Percentiles rank a stretch among this genome's conserved stretches.
Evolutionary conservation across 805 yeast genomes (phyloP).

Genomic region (Barnettozyma sp.): DNA sequence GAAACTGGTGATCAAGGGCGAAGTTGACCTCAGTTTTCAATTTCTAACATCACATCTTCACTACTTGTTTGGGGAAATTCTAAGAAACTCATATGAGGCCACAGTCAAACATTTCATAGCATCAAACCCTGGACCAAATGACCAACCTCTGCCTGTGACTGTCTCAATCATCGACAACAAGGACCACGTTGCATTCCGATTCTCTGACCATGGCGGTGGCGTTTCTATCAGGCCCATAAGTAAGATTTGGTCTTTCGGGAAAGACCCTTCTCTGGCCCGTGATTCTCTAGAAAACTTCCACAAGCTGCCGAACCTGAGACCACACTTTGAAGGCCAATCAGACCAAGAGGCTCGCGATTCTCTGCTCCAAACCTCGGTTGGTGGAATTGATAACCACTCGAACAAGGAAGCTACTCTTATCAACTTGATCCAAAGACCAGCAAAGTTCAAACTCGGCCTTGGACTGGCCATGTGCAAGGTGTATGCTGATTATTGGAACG

Average conservation of each 20-base stretch:
- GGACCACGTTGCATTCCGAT: conserved; percentile 63
- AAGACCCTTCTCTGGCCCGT: conserved; percentile 52
- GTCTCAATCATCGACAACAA: conserved; percentile 65
- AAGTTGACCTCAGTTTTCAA: conserved; percentile 58
- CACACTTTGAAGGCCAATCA: conserved; percentile 6
- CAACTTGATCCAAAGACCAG: conserved; percentile 63
- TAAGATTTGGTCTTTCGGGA: conserved; percentile 84
- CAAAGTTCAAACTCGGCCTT: conserved; percentile 70
- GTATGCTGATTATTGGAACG: conserved; percentile 96
- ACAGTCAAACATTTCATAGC: conserved; percentile 47
- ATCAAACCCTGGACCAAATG: conserved; percentile 26
- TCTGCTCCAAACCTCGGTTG: conserved; percentile 35
- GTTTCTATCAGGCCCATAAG: conserved; percentile 50
- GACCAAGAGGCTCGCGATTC: conserved; percentile 26
- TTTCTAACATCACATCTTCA: conserved; percentile 83
- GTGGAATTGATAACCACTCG: conserved; percentile 29
- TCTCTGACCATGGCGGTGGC: conserved; percentile 92
- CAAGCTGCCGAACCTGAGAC: conserved; percentile 51
- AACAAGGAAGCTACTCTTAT: conserved; percentile 42
- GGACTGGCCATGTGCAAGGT: conserved; percentile 91
- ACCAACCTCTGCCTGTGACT: conserved; percentile 62
- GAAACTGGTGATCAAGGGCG: conserved; percentile 69
- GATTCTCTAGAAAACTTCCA: conserved; percentile 61
- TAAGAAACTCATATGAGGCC: conserved; percentile 81
- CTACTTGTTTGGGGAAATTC: conserved; percentile 78